Evolutionary conservation across 805 yeast genomes (phyloP).

Genomic region (Saccharomyces paradoxus): DNA sequence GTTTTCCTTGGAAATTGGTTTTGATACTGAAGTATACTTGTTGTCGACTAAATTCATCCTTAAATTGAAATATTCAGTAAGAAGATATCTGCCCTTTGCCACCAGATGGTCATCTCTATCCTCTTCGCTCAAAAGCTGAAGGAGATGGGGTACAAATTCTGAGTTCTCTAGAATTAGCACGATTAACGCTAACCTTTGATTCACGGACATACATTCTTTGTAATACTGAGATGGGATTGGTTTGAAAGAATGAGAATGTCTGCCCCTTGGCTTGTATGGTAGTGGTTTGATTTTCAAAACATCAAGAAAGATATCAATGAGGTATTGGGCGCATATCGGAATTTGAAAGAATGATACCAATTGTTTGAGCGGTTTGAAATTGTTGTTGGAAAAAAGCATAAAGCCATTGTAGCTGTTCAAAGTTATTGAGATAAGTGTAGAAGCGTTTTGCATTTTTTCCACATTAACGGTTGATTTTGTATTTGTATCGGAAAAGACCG

Average conservation of each 20-base stretch:
- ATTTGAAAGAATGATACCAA: conserved; percentile 60
- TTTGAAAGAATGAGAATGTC: conserved; percentile 7
- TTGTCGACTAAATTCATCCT: conserved; percentile 40
- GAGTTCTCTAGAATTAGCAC: conserved; percentile 47
- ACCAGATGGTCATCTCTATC: conserved; percentile 31
- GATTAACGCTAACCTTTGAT: conserved; percentile 62
- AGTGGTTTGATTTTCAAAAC: conserved; percentile 52
- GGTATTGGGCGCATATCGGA: conserved; percentile 46
- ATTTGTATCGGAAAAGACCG: conserved; percentile 64
- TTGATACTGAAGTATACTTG: not conserved
- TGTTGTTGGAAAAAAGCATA: conserved; percentile 49
- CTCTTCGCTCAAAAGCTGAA: conserved; percentile 14
- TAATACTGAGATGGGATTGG: conserved; percentile 30
- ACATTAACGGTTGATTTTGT: conserved; percentile 39
- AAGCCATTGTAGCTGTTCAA: conserved; percentile 74
- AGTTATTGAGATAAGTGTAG: conserved; percentile 50
- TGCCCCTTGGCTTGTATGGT: conserved; percentile 33
- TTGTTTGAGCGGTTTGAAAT: conserved; percentile 47
- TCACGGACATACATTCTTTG: conserved; percentile 38
- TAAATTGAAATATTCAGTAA: conserved; percentile 53
- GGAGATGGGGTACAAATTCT: conserved; percentile 43
- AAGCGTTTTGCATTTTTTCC: conserved; percentile 51
- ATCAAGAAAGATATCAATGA: conserved; percentile 67
- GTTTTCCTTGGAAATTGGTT: not conserved
- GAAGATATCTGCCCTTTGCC: conserved; percentile 53